Evolutionary conservation across 345 rosid genomes (phyloP).

Genomic region (Salix viminalis): DNA sequence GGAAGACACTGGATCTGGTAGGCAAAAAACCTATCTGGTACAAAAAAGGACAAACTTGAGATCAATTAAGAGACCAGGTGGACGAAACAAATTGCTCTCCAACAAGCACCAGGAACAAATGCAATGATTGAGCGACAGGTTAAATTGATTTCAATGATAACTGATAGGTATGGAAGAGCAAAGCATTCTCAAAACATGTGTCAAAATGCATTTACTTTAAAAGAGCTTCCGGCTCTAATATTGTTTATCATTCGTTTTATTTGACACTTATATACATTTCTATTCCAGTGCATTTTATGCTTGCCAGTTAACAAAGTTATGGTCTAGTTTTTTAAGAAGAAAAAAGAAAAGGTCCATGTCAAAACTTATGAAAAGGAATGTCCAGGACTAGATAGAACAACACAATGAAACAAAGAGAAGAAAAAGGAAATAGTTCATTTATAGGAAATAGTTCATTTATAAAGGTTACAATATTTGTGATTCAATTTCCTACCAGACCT

Average conservation of each 20-base stretch:
- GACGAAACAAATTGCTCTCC: not conserved
- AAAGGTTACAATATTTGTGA: not conserved
- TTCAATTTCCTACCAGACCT: not conserved
- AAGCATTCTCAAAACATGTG: not conserved
- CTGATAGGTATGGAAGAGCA: not conserved
- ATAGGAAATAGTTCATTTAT: not conserved
- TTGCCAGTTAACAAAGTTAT: not conserved
- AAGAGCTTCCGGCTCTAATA: not conserved
- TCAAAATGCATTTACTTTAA: not conserved
- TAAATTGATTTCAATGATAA: not conserved
- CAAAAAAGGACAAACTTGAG: not conserved
- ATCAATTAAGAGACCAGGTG: not conserved
- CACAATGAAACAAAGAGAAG: not conserved
- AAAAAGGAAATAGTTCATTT: not conserved
- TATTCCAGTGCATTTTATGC: not conserved
- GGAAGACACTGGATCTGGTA: slow-evolving; percentile 18
- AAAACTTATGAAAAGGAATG: not conserved
- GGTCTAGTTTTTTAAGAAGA: not conserved
- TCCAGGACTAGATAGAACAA: not conserved
- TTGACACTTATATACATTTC: not conserved
- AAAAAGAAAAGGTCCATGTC: not conserved
- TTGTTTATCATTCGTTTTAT: not conserved
- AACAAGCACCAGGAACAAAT: not conserved
- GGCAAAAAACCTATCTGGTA: slow-evolving; percentile 35
- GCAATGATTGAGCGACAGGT: not conserved